Base-by-base conservation (phyloP, 805 yeast species). In the Spathaspora sp. region DNA sequence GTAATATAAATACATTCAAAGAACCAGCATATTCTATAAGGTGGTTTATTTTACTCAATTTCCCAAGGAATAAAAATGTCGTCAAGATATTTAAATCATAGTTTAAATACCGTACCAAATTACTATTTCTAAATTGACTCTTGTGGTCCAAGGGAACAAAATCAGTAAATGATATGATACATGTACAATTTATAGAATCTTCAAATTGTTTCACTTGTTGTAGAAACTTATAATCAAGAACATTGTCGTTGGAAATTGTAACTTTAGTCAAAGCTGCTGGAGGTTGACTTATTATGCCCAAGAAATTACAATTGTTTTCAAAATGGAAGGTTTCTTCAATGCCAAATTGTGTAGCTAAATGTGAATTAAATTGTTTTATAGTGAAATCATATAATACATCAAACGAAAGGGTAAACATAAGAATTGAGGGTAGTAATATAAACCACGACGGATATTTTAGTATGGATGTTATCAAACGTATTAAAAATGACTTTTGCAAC, bases 321-420 rank as follows among this genome's bases (percentile, higher is more conserved):
- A 35, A 35, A 5, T 35, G 7, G 14, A n/a, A 35, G 3, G 40
- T 35, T 20, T 42, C 29, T 42, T 4, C 11, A 50, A 48, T 47
- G 51, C 51, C 44, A 54, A 26, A 43, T 4, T 44, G 42, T 14
- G n/a, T 18, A 12, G 64, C 57, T 42, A 67, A 49, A 16, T 54
- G 55, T 9, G 60, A 56, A 50, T 66, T 68, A 49, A 67, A 42
- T 17, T 57, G 57, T 47, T 59, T 60, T 40, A 70, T 59, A 8
- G 72, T 60, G 44, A 64, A 60, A 50, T 71, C 75, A 52, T 73
- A 72, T n/a, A 63, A 47, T 10, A 70, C 62, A 50, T 66, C 62
- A 58, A 70, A 73, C 1, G 75, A 67, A n/a, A 69, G 44, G 2
- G 66, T 55, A 50, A 70, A 72, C 23, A 66, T 57, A 9, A 64